A percentile compares a stretch with the other conserved stretches of the same genome.
phyloP scores from a whole-genome alignment of 2,329 filamentous ascomycete species.

The Pseudocercospora fuligena region DNA sequence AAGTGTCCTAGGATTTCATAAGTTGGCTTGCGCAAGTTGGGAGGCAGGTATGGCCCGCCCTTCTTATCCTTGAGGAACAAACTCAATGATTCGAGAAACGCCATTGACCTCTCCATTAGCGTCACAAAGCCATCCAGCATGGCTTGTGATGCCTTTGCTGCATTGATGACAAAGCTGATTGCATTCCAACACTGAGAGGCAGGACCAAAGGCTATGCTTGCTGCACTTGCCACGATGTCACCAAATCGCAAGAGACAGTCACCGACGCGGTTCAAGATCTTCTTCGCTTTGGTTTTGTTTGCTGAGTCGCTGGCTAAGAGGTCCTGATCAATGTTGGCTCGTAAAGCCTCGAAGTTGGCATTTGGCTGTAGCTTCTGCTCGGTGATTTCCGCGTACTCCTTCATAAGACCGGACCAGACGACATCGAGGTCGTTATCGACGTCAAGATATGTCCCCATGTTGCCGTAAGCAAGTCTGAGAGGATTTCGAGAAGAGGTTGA shows the following conservation, averaged over 20 bases:
- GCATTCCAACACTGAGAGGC: conserved; percentile 19
- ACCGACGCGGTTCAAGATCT: conserved; percentile 11
- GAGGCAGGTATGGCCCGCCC: background rate
- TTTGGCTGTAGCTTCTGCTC: background rate
- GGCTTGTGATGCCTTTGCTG: background rate
- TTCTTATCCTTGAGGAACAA: conserved; percentile 13
- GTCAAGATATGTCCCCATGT: no score
- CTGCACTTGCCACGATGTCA: conserved; percentile 5
- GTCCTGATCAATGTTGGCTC: no score
- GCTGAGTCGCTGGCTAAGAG: no score
- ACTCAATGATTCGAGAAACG: conserved; percentile 16
- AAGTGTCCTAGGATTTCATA: background rate
- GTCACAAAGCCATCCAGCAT: background rate
- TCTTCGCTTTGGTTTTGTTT: conserved; percentile 10
- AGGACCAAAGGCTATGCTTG: conserved; percentile 19
- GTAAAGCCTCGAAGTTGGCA: no score
- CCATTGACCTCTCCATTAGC: background rate
- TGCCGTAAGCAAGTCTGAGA: no score
- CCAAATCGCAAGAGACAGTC: conserved; percentile 14
- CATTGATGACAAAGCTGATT: conserved; percentile 18
- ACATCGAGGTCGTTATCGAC: no score
- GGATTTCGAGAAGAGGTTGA: no score
- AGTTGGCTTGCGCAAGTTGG: background rate
- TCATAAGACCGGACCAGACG: no score
- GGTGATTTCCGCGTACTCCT: no score